Evolutionary conservation across 129 eudicot genomes (phyloP).

Genomic region (Flaveria robusta): DNA sequence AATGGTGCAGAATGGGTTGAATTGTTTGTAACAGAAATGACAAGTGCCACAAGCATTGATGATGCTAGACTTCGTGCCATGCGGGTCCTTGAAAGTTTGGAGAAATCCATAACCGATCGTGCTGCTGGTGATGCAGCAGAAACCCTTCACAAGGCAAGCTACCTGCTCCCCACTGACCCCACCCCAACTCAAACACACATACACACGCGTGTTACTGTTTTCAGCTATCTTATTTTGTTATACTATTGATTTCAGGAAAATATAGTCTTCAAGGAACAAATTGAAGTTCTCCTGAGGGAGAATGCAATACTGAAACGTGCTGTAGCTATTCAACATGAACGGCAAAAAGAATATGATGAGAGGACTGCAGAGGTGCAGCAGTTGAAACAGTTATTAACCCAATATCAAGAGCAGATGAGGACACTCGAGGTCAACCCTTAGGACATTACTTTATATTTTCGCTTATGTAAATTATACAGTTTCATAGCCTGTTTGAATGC

Average conservation of each 20-base stretch:
- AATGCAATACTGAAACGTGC: slow-evolving; percentile 81
- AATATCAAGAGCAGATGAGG: slow-evolving; percentile 84
- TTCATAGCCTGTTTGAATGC: background rate
- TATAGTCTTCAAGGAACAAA: slow-evolving; percentile 67
- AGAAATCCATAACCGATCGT: slow-evolving; percentile 59
- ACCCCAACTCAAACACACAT: background rate
- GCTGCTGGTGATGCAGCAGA: slow-evolving; percentile 61
- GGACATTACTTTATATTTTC: slow-evolving; percentile 1
- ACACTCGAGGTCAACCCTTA: slow-evolving; percentile 63
- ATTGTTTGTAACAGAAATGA: slow-evolving; percentile 77
- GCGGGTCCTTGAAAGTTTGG: slow-evolving; percentile 64
- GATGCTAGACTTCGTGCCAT: slow-evolving; percentile 92
- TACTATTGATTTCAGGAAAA: slow-evolving; percentile 53
- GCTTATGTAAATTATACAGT: too few species aligned
- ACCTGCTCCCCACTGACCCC: background rate
- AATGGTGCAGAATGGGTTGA: slow-evolving; percentile 92
- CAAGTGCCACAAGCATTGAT: slow-evolving; percentile 72
- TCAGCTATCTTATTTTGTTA: slow-evolving; percentile 12
- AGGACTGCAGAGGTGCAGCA: slow-evolving; percentile 73
- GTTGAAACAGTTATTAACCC: slow-evolving; percentile 72
- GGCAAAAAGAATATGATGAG: slow-evolving; percentile 81
- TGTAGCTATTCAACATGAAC: slow-evolving; percentile 80
- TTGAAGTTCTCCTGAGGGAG: slow-evolving; percentile 60
- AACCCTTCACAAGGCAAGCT: slow-evolving; percentile 57
- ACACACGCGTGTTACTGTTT: background rate